Conservation (phyloP, 805 yeast genomes). For the Debaryomyces tyrocola region DNA sequence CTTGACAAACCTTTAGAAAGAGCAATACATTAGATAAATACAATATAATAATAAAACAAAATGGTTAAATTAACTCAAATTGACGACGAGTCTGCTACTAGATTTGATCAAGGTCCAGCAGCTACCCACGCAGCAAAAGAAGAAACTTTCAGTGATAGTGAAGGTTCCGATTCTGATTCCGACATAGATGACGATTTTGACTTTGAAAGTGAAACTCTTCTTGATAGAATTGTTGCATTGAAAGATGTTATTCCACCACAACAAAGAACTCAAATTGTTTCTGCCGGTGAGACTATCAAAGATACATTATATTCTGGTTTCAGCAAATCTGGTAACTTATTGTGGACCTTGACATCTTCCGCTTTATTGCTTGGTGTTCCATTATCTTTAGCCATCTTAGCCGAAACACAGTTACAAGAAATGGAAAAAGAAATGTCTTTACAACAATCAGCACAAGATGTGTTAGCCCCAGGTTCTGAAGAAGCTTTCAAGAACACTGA, state of each 20-base stretch:
- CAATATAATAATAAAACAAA: conserved; percentile 7
- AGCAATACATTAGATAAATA: background rate
- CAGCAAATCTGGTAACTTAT: conserved; percentile 65
- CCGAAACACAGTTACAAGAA: conserved; percentile 92
- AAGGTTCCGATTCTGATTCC: conserved; percentile 44
- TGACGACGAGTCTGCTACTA: conserved; percentile 52
- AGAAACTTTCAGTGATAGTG: conserved; percentile 30
- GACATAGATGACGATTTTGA: conserved; percentile 72
- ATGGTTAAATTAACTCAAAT: conserved; percentile 81
- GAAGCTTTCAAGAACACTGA: conserved; percentile 28
- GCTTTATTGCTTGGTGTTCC: conserved; percentile 91
- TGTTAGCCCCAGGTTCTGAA: conserved; percentile 68
- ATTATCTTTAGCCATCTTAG: conserved; percentile 79
- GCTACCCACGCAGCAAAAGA: conserved; percentile 19
- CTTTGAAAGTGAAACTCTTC: conserved; percentile 73
- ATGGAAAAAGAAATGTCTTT: conserved; percentile 88
- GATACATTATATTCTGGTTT: conserved; percentile 43
- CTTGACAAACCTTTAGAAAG: background rate
- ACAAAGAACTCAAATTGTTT: conserved; percentile 56
- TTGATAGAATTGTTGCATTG: conserved; percentile 87
- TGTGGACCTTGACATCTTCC: conserved; percentile 86
- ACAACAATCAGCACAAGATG: conserved; percentile 75
- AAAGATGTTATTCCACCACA: conserved; percentile 89
- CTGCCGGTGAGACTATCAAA: conserved; percentile 30
- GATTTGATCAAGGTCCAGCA: conserved; percentile 18